These are phyloP conservation scores for Picea sitchensis DNA, from an alignment of 75 land plant genomes.

Conservation along the genomic window DNA sequence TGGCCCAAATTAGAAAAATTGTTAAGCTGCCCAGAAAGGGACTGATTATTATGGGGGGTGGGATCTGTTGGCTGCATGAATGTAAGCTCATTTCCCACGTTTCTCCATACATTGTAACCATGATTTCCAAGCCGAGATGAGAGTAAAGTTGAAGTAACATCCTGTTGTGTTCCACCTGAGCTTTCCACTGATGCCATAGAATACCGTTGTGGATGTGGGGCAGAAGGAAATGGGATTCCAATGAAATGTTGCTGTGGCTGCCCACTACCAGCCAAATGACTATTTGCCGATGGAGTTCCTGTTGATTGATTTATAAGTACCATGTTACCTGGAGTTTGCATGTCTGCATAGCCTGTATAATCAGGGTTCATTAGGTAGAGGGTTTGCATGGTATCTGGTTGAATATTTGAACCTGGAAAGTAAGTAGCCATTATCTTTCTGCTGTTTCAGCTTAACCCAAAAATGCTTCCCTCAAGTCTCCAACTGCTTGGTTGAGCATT, in stretches of 20 bases:
- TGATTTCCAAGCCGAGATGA: not conserved
- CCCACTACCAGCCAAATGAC: not conserved
- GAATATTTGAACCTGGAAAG: conserved; percentile 16
- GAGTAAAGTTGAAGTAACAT: not conserved
- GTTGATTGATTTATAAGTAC: conserved; percentile 5
- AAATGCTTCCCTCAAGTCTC: too few species aligned
- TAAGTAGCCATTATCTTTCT: conserved; percentile 12
- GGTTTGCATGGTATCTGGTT: conserved; percentile 17
- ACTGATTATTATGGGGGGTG: not conserved
- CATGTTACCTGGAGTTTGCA: conserved; percentile 13
- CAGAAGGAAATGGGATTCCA: not conserved
- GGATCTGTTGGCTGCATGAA: conserved; percentile 2
- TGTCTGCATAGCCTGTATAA: conserved; percentile 11
- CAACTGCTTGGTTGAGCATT: too few species aligned
- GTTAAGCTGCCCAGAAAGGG: not conserved
- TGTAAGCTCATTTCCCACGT: not conserved
- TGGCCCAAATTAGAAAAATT: not conserved
- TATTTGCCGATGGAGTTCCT: not conserved
- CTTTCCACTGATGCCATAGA: not conserved
- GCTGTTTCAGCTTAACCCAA: too few species aligned
- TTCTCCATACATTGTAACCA: not conserved
- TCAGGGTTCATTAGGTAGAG: conserved; percentile 17
- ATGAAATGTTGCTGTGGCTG: conserved; percentile 1
- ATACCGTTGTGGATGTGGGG: not conserved
- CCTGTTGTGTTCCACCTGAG: not conserved